phyloP scores from a whole-genome alignment of 495 filamentous ascomycete genomes.

The Trichocladium uniseriatum region DNA sequence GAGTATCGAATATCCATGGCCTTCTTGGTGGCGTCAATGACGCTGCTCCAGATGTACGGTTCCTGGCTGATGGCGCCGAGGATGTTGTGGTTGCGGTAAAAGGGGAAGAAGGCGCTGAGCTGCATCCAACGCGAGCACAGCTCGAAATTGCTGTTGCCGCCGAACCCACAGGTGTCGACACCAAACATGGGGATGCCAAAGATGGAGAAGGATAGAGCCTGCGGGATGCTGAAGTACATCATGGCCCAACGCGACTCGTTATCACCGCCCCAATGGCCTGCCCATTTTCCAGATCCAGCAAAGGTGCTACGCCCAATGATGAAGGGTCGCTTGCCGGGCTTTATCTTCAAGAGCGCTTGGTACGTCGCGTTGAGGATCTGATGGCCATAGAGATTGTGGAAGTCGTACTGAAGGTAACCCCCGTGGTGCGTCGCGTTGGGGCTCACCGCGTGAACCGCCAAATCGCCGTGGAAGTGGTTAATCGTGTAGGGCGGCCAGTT shows the following conservation, averaged over 20 bases:
- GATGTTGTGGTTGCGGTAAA: slow-evolving; percentile 78
- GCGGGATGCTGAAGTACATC: slow-evolving; percentile 72
- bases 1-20: slow-evolving; percentile 70
- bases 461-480: slow-evolving; percentile 68
- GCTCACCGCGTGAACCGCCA: slow-evolving; percentile 62
- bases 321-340: slow-evolving; percentile 64
- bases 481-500: slow-evolving; percentile 76
- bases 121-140: slow-evolving; percentile 85
- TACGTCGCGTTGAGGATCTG: slow-evolving; percentile 75
- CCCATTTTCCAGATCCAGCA: slow-evolving; percentile 67
- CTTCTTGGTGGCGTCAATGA: slow-evolving; percentile 52
- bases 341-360: slow-evolving; percentile 54
- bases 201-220: slow-evolving; percentile 68
- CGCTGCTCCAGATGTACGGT: slow-evolving; percentile 63
- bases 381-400: slow-evolving; percentile 69
- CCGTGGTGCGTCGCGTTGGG: slow-evolving; percentile 73
- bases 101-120: slow-evolving; percentile 76
- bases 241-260: slow-evolving; percentile 59
- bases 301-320: slow-evolving; percentile 82
- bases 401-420: slow-evolving; percentile 67
- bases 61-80: slow-evolving; percentile 58
- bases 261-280: slow-evolving; percentile 85
- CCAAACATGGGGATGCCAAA: slow-evolving; percentile 89
- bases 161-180: slow-evolving; percentile 74
- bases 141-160: slow-evolving; percentile 59